Conservation (phyloP, 2,329 filamentous ascomycete genomes). For the Sporothrix variecibatus region DNA sequence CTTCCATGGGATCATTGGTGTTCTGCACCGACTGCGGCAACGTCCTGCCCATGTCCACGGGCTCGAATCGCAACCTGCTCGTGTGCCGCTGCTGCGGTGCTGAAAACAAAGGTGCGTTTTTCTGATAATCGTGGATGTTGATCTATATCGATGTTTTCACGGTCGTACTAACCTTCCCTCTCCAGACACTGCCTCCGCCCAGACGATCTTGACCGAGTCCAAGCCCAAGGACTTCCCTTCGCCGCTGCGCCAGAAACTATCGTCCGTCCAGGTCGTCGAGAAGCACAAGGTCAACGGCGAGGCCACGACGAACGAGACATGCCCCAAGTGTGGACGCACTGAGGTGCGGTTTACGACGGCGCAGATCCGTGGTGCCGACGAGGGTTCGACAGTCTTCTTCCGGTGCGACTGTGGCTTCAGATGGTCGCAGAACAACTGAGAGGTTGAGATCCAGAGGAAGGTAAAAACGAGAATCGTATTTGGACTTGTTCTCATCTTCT, state of each 20-base stretch:
- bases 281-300: constrained; percentile 76
- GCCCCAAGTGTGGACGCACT: constrained; percentile 76
- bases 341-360: constrained; percentile 84
- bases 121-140: too few species aligned
- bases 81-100: constrained; percentile 84
- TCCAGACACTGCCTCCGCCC: constrained; percentile 66
- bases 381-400: constrained; percentile 92
- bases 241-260: constrained; percentile 79
- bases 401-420: constrained; percentile 82
- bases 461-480: background rate
- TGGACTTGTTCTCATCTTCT: background rate
- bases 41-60: constrained; percentile 77
- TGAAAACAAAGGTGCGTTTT: constrained; percentile 71
- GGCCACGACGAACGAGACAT: constrained; percentile 67
- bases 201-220: constrained; percentile 77
- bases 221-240: constrained; percentile 91
- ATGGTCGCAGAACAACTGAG: constrained; percentile 63
- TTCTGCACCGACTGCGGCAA: constrained; percentile 95
- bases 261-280: constrained; percentile 80
- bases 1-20: constrained; percentile 84
- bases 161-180: background rate
- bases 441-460: background rate
- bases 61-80: constrained; percentile 72
- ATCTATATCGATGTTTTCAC: background rate
- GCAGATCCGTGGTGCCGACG: constrained; percentile 88